These are phyloP conservation scores for Triticum timopheevii DNA, from an alignment of 176 grass and related monocot species.

Conservation along the genomic window DNA sequence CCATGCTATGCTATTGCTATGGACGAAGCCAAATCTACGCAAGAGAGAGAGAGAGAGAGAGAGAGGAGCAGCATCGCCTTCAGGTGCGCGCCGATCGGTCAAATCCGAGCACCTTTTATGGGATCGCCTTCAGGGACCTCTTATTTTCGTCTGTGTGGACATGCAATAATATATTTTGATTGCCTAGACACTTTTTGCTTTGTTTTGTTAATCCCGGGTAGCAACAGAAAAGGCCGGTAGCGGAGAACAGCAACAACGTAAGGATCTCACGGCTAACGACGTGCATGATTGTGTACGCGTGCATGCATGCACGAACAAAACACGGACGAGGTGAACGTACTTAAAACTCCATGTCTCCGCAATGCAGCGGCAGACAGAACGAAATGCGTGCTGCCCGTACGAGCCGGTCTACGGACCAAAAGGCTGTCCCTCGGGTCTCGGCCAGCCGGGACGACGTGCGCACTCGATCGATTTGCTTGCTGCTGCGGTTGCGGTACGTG, in stretches of 20 bases:
- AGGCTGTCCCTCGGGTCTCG: not conserved
- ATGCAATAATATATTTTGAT: too few relatives aligned
- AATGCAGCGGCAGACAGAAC: not conserved
- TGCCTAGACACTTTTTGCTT: too few relatives aligned
- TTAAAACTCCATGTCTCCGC: not conserved
- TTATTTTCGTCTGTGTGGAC: too few relatives aligned
- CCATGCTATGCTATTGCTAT: not conserved
- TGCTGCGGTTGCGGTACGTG: not conserved
- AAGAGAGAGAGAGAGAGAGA: too few relatives aligned
- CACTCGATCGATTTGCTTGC: conserved; percentile 15
- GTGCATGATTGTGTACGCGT: too few relatives aligned
- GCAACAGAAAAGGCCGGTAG: too few relatives aligned
- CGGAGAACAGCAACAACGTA: too few relatives aligned
- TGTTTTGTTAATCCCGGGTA: too few relatives aligned
- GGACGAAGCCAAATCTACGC: too few relatives aligned
- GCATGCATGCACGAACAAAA: not conserved
- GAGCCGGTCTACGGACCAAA: not conserved
- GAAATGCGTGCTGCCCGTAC: not conserved
- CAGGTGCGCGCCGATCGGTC: not conserved
- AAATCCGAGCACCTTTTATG: not conserved
- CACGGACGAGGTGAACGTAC: not conserved
- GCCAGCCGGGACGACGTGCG: not conserved
- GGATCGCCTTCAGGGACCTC: too few relatives aligned
- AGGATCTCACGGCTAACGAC: too few relatives aligned
- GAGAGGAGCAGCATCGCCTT: too few relatives aligned